phyloP scores from a whole-genome alignment of 208 protist species.

The Trypanosoma melophagium region DNA sequence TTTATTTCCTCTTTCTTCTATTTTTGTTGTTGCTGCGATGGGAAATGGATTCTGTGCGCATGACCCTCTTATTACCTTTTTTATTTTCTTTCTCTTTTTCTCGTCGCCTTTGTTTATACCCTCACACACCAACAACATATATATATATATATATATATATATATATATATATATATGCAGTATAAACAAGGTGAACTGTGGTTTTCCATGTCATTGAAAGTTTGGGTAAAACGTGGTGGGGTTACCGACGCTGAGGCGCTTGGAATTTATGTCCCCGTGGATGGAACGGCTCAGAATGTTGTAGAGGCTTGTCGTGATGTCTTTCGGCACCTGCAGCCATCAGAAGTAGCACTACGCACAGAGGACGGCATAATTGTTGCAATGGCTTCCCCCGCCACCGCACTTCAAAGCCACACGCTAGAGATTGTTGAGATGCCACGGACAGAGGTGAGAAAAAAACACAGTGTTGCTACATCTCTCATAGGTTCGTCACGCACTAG shows the following conservation, averaged over 20 bases:
- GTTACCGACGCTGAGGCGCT: constrained; percentile 23
- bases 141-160: too few species aligned
- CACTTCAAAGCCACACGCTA: constrained; percentile 22
- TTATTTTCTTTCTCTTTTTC: constrained; percentile 4
- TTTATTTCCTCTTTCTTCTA: constrained; percentile 7
- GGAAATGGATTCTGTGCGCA: background rate
- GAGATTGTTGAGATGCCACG: constrained; percentile 13
- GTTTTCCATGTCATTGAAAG: constrained; percentile 22
- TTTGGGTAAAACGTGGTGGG: constrained; percentile 30
- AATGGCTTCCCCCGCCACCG: constrained; percentile 13
- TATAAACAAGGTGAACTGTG: too few species aligned
- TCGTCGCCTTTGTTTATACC: constrained; percentile 1
- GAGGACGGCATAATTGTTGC: constrained; percentile 27
- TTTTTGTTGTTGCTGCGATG: background rate
- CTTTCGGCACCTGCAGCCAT: constrained; percentile 11
- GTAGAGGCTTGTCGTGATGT: constrained; percentile 19
- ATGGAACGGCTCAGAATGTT: constrained; percentile 28
- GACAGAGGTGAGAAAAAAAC: background rate
- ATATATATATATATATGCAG: too few species aligned
- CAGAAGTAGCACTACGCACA: constrained; percentile 18
- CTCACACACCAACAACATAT: too few species aligned
- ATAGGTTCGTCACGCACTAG: background rate
- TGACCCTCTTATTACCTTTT: background rate
- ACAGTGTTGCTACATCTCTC: background rate
- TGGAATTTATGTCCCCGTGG: constrained; percentile 18